Base-by-base conservation (phyloP, 2,329 filamentous ascomycete genomes). In the Penicillium sumatraense region DNA sequence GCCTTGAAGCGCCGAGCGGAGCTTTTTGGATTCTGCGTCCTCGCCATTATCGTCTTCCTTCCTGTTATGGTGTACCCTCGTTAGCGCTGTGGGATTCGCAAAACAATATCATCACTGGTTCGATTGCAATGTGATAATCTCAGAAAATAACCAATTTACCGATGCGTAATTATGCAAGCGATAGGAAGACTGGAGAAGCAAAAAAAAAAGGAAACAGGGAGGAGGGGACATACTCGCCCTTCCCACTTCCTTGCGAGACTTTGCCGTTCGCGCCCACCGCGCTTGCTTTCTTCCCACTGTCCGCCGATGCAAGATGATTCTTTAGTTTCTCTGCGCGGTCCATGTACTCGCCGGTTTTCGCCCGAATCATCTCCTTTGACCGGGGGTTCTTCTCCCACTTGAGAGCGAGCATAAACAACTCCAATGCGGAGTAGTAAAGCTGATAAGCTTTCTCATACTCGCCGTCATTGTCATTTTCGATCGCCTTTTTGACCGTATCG, bases 361-460 rank as follows among this genome's bases (percentile, higher is more conserved):
- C 87, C 66, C 95, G 89, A 75, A 99, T 97, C 85, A 96, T 96
- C 72, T 96, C 92, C 81, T 98, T 98, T 61, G 91, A 93, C 68
- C 93, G 93, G 61, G 90, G 87, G 79, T 97, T 98, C 85, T 98
- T 99, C 81, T 99, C 95, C 93, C 93, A 99, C 82, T 99, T 99
- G 57, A 99, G 84, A 29, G 95, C 95, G 58, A 98, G 89, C 90
- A 99, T 96, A 82, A 98, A 99, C 55, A 98, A 86, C 78, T 99
- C 93, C 66, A 99, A 89, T 49, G 93, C 89, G 65, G 91, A 88
- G 81, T 96, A 97, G 85, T 99, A 99, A 60, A 89, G 84, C 72
- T 96, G 90, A 75, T 98, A 98, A 53, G 95, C 95, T 76, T 96
- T 93, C 69, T 97, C 92, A 78, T 99, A 99, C 73, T 98, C 91